Percentiles rank a stretch among this genome's conserved stretches.
Conservation (phyloP, 257 asterid genomes). For the Thymus quinquecostatus region DNA sequence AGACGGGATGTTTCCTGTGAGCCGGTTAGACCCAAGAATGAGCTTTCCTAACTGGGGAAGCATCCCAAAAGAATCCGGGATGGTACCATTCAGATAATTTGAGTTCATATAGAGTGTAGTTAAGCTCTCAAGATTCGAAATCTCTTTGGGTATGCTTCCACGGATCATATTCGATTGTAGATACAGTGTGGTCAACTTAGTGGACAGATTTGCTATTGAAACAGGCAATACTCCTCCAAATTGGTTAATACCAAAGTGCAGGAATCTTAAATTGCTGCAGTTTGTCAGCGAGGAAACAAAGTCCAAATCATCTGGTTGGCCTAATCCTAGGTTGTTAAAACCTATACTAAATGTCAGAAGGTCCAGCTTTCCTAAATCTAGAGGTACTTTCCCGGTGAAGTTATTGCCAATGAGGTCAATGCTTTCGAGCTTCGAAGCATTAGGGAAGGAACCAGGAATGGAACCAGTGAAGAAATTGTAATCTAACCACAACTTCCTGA, state of each 20-base stretch:
- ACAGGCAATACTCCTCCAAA: constrained; percentile 46
- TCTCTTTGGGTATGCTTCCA: constrained; percentile 50
- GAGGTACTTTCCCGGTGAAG: constrained; percentile 48
- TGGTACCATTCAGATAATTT: constrained; percentile 41
- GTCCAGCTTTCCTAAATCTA: constrained; percentile 42
- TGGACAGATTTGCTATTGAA: constrained; percentile 46
- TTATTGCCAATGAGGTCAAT: constrained; percentile 46
- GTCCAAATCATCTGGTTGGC: constrained; percentile 38
- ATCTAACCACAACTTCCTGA: constrained; percentile 40
- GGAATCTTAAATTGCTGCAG: constrained; percentile 41
- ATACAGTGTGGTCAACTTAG: constrained; percentile 38
- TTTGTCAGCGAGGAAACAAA: constrained; percentile 44
- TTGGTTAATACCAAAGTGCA: constrained; percentile 40
- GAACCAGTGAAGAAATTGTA: constrained; percentile 45
- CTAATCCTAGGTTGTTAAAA: constrained; percentile 40
- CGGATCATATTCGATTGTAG: constrained; percentile 37
- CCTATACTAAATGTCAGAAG: constrained; percentile 30
- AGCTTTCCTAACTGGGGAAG: constrained; percentile 42
- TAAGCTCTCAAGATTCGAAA: constrained; percentile 44
- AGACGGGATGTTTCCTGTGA: constrained; percentile 45
- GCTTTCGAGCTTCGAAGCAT: constrained; percentile 40
- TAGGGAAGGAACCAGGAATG: constrained; percentile 48
- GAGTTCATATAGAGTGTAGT: constrained; percentile 33
- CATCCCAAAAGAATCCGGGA: constrained; percentile 51
- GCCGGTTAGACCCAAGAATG: constrained; percentile 39